Conservation (phyloP, 495 filamentous ascomycete species). For the Neurospora sp. region DNA sequence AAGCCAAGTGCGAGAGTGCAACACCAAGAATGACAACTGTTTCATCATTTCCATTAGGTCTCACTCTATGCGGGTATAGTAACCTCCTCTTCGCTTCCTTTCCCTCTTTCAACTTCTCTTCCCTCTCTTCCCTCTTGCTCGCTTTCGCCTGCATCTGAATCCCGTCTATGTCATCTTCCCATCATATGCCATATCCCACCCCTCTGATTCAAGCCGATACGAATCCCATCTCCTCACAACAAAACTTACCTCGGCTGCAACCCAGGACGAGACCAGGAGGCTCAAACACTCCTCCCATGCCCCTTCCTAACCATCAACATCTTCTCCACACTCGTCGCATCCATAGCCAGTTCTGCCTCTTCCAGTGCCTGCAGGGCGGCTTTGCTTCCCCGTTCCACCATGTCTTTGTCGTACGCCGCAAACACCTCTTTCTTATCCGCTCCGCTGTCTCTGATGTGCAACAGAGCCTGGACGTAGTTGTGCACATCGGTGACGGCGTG, state of each 20-base stretch:
- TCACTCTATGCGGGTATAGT: not conserved
- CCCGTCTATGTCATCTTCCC: not conserved
- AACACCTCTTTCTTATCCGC: constrained; percentile 18
- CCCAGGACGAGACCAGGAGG: too few relatives aligned
- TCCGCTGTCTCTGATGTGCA: constrained; percentile 10
- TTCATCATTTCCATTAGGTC: not conserved
- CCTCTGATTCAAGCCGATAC: not conserved
- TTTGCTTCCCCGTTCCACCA: constrained; percentile 38
- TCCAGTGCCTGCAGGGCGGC: constrained; percentile 25
- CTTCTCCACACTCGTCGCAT: constrained; percentile 6
- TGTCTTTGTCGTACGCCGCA: constrained; percentile 35
- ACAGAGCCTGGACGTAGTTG: constrained; percentile 27
- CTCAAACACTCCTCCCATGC: constrained; percentile 3
- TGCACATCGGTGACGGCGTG: constrained; percentile 37
- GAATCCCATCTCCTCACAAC: not conserved
- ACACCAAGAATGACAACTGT: not conserved
- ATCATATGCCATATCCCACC: not conserved
- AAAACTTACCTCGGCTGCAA: not conserved
- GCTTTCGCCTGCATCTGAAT: not conserved
- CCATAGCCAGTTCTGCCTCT: constrained; percentile 14
- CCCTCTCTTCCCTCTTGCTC: not conserved
- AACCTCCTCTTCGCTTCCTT: not conserved
- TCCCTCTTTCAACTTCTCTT: not conserved
- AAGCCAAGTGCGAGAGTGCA: not conserved
- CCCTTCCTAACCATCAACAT: constrained; percentile 16